Percentiles rank a stretch among this genome's conserved stretches.
These are phyloP conservation scores for Fusarium hostae DNA, from an alignment of 2,329 filamentous ascomycete genomes.

Conservation along the genomic window DNA sequence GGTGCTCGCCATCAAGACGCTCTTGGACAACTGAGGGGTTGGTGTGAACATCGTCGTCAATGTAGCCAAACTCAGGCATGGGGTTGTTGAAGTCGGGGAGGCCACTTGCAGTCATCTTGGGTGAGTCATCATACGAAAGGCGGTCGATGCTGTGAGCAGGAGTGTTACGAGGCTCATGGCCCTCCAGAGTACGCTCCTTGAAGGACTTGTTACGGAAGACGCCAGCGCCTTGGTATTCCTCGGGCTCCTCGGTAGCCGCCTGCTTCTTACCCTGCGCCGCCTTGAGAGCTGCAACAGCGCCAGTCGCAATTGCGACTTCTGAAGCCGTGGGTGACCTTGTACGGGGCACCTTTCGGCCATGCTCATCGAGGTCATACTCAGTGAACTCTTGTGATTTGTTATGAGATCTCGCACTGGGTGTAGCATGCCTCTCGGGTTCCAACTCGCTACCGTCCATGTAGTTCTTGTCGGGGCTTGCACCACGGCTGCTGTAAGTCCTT, in stretches of 20 bases:
- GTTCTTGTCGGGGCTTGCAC: constrained; percentile 55
- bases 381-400: constrained; percentile 59
- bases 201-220: constrained; percentile 72
- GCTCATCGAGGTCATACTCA: constrained; percentile 68
- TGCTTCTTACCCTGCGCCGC: constrained; percentile 61
- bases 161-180: constrained; percentile 64
- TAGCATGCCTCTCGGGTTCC: constrained; percentile 54
- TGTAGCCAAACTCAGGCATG: constrained; percentile 80
- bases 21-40: constrained; percentile 88
- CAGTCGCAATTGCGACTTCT: constrained; percentile 67
- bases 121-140: constrained; percentile 63
- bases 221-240: constrained; percentile 60
- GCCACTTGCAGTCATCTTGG: constrained; percentile 74
- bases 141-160: constrained; percentile 69
- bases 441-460: constrained; percentile 54
- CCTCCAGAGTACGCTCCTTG: constrained; percentile 71
- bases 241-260: constrained; percentile 48
- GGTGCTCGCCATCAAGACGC: constrained; percentile 66
- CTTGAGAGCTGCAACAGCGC: constrained; percentile 64
- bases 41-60: constrained; percentile 76
- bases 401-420: constrained; percentile 53
- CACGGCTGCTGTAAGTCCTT: constrained; percentile 49
- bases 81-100: constrained; percentile 76
- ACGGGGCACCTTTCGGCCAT: constrained; percentile 65
- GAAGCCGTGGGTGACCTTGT: constrained; percentile 64